Evolutionary conservation across 2,329 filamentous ascomycete species (phyloP).

Genomic region (Calonectria hawksworthii): DNA sequence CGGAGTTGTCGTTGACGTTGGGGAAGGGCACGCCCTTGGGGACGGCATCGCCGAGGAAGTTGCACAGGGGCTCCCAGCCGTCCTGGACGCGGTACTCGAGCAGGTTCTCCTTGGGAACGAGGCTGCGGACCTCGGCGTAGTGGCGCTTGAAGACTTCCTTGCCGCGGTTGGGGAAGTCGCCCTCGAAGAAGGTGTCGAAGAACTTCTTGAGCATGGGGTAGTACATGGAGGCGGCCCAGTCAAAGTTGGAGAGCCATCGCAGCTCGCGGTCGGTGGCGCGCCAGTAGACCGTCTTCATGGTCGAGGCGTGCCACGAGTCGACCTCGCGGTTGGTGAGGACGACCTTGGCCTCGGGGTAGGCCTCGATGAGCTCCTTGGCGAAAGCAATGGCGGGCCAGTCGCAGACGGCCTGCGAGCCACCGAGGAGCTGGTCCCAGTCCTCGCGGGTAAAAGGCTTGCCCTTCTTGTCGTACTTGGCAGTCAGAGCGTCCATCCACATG

Average conservation of each 20-base stretch:
- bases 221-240: constrained; percentile 78
- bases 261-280: constrained; percentile 74
- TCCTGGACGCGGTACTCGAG: constrained; percentile 53
- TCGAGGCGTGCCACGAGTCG: constrained; percentile 72
- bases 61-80: constrained; percentile 56
- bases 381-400: constrained; percentile 79
- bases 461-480: constrained; percentile 60
- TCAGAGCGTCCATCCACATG: constrained; percentile 79
- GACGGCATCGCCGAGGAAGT: constrained; percentile 51
- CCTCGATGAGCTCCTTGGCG: constrained; percentile 77
- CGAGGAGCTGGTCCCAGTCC: constrained; percentile 78
- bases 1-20: constrained; percentile 53
- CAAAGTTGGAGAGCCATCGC: constrained; percentile 54
- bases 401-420: constrained; percentile 76
- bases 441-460: constrained; percentile 68
- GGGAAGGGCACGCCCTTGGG: constrained; percentile 53
- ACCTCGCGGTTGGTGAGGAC: constrained; percentile 77
- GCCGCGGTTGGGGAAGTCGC: constrained; percentile 75
- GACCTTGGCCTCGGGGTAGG: constrained; percentile 80
- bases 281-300: constrained; percentile 78
- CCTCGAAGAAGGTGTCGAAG: constrained; percentile 77
- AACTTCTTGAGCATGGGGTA: constrained; percentile 79
- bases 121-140: constrained; percentile 51
- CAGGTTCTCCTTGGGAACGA: constrained; percentile 49
- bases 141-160: constrained; percentile 70